Base-by-base conservation (phyloP, 2,329 filamentous ascomycete genomes). In the Sclerotinia trifoliorum region DNA sequence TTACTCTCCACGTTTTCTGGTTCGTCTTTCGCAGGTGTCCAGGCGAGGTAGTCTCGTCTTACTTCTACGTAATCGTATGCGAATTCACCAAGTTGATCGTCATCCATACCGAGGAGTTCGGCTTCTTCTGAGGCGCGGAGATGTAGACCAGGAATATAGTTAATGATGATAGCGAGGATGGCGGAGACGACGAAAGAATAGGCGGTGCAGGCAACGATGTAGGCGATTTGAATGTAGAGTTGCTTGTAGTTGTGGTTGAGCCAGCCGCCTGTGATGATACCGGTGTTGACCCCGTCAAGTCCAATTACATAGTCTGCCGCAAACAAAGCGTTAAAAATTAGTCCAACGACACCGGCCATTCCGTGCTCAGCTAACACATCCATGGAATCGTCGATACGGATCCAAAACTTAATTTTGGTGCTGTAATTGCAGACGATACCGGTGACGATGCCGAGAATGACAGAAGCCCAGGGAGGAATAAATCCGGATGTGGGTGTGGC, bases 11-110 rank as follows among this genome's bases (percentile, higher is more conserved):
- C 83, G 69, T 73, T 74, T 70, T 74, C 71, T 35, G 87, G 89
- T 73, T 91, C 87, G 70, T 82, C 83, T 76, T 89, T 89, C 46
- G 90, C 88, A 0, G 92, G 92, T 42, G 90, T 94, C 92, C 92
- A 95, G 69, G 92, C 92, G 51, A 95, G 86, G 83, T 94, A 95
- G 80, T 95, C 92, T 76, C 92, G 88, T 77, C 92, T 90, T 69
- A 94, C 91, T 84, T 95, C 92, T 73, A 95, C 92, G 79, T 94
- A 95, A 79, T 95, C 92, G 83, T 94, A 94, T 17, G 91, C 92
- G 78, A 94, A 95, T 80, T 95, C 92, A 80, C 92, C 92, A 74
- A 94, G 90, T 81, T 95, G 92, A 80, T 94, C 91, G 77, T 94
- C 92, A 76, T 95, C 92, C 90, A 94, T 94, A 73, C 92, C 92